Evolutionary conservation across 2,329 filamentous ascomycete species (phyloP).

Genomic region (Aspergillus glaucus): DNA sequence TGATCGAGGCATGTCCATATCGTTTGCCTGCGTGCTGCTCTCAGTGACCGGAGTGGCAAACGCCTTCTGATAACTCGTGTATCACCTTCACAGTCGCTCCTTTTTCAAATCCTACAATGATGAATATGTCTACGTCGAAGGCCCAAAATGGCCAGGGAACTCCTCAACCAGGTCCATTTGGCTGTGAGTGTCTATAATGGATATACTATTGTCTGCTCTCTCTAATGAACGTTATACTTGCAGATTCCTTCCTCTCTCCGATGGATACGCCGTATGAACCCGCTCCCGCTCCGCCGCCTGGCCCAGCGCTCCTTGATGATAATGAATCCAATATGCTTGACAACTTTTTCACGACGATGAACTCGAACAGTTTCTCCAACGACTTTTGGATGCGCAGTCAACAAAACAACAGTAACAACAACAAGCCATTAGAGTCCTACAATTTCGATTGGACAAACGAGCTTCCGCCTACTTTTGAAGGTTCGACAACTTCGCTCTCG

Average conservation of each 20-base stretch:
- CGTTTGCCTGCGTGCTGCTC: slow-evolving; percentile 16
- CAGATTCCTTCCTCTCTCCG: slow-evolving; percentile 29
- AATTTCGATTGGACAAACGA: slow-evolving; percentile 40
- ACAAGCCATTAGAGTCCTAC: slow-evolving; percentile 6
- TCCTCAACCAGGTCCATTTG: slow-evolving; percentile 56
- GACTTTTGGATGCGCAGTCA: slow-evolving; percentile 32
- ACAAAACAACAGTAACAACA: slow-evolving; percentile 18
- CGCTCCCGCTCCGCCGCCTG: slow-evolving; percentile 58
- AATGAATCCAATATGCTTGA: slow-evolving; percentile 51
- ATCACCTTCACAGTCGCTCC: background rate
- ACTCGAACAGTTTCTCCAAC: slow-evolving; percentile 31
- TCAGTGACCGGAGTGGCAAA: slow-evolving; percentile 17
- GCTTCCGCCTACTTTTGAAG: slow-evolving; percentile 60
- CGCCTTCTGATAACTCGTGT: background rate
- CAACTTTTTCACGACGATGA: slow-evolving; percentile 39
- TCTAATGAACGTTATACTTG: slow-evolving; percentile 1
- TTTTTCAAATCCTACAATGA: slow-evolving; percentile 19
- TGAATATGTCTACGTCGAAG: slow-evolving; percentile 29
- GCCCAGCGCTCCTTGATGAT: slow-evolving; percentile 60
- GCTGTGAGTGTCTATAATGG: slow-evolving; percentile 49
- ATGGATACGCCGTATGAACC: slow-evolving; percentile 37
- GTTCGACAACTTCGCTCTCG: slow-evolving; percentile 58
- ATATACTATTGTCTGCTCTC: slow-evolving; percentile 3
- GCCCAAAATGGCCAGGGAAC: slow-evolving; percentile 39
- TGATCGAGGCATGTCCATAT: slow-evolving; percentile 24